phyloP scores from a whole-genome alignment of 73 alveolate species.

The Paramecium primaurelia region DNA sequence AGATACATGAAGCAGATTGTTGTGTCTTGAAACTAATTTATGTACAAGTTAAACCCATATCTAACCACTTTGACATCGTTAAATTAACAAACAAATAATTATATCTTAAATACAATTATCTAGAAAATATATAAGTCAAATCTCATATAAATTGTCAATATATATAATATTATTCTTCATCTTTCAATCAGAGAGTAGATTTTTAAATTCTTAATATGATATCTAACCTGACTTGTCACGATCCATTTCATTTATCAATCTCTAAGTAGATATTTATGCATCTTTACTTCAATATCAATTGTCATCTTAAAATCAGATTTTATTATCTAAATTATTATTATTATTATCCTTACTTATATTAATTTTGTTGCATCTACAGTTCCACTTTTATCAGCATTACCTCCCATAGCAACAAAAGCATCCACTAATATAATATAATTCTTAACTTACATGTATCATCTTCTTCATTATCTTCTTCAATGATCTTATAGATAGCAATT shows the following conservation, averaged over 20 bases:
- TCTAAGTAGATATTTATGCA: background rate
- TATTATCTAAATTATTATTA: conserved; percentile 72
- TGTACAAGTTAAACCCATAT: background rate
- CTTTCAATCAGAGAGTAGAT: conserved; percentile 41
- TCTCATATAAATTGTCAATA: background rate
- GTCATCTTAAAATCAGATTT: conserved; percentile 84
- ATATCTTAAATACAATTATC: background rate
- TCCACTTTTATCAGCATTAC: conserved; percentile 90
- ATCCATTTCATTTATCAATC: conserved; percentile 74
- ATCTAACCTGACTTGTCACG: conserved; percentile 87
- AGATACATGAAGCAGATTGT: background rate
- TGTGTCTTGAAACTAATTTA: background rate
- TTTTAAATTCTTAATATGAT: conserved; percentile 81
- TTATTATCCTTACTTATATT: conserved; percentile 70
- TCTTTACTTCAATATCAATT: conserved; percentile 78
- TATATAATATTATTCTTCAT: background rate
- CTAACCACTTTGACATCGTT: conserved; percentile 49
- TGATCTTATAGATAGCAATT: conserved; percentile 35
- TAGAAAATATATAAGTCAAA: background rate
- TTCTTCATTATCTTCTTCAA: conserved; percentile 31
- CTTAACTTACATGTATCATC: conserved; percentile 44
- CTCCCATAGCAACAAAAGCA: conserved; percentile 98
- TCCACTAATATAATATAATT: conserved; percentile 62
- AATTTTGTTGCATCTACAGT: conserved; percentile 10
- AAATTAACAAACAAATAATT: conserved; percentile 35